Evolutionary conservation across 1,139 yeast genomes (phyloP).

Genomic region (Suhomyces guaymorum): DNA sequence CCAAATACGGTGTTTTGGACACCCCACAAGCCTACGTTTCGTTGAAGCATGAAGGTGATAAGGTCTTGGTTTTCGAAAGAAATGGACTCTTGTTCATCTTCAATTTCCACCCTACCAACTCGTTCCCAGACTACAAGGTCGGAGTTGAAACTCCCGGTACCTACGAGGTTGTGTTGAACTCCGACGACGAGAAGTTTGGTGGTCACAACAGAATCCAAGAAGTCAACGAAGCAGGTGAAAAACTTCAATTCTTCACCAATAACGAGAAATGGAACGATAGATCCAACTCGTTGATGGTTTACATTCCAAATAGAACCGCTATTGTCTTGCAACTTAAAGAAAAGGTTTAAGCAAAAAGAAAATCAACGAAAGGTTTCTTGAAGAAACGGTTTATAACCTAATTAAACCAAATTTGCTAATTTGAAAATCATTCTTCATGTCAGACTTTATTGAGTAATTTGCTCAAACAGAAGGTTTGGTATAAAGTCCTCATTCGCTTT

Average conservation of each 20-base stretch:
- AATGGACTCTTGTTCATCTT: slow-evolving; percentile 81
- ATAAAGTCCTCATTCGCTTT: too few species aligned
- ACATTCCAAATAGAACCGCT: slow-evolving; percentile 82
- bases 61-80: slow-evolving; percentile 85
- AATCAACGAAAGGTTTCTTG: not conserved
- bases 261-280: slow-evolving; percentile 81
- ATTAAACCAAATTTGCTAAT: too few species aligned
- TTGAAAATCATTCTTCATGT: too few species aligned
- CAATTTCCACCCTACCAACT: slow-evolving; percentile 84
- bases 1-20: slow-evolving; percentile 67
- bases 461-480: too few species aligned
- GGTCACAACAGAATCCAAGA: slow-evolving; percentile 79
- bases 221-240: slow-evolving; percentile 36
- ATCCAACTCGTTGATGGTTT: slow-evolving; percentile 72
- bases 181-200: slow-evolving; percentile 73
- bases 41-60: slow-evolving; percentile 83
- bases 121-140: slow-evolving; percentile 82
- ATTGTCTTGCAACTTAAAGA: slow-evolving; percentile 48
- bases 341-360: slow-evolving; percentile 4
- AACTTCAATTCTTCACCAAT: slow-evolving; percentile 61
- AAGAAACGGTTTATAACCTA: too few species aligned
- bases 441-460: too few species aligned
- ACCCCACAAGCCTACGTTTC: slow-evolving; percentile 85
- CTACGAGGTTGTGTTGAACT: slow-evolving; percentile 71
- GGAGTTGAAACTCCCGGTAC: slow-evolving; percentile 83